Conservation (phyloP, 768 basidiomycete genomes). For the Mycena vulgaris region DNA sequence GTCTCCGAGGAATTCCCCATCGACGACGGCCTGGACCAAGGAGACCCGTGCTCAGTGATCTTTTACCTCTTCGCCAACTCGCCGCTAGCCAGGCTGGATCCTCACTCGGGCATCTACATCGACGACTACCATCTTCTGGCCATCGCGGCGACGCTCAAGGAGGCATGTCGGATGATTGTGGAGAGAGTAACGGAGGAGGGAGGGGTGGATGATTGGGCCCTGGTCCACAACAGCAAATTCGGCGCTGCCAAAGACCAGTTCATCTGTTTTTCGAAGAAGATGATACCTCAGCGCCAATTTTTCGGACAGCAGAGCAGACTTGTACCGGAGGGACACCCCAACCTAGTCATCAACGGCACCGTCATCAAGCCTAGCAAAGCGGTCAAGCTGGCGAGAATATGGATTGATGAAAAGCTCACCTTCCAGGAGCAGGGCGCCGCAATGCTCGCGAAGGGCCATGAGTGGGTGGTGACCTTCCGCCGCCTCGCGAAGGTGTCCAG, state of each 20-base stretch:
- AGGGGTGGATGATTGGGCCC: not conserved
- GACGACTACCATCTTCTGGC: conserved; percentile 3
- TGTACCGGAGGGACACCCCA: not conserved
- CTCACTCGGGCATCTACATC: not conserved
- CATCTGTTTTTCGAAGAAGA: not conserved
- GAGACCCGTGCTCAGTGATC: conserved; percentile 2
- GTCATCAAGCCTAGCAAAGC: not conserved
- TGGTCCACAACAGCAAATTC: not conserved
- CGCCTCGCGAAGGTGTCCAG: not conserved
- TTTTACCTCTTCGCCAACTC: conserved; percentile 11
- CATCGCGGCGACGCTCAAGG: not conserved
- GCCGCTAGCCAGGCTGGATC: not conserved
- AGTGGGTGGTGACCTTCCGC: not conserved
- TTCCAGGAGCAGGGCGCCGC: conserved; percentile 4
- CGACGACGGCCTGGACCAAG: conserved; percentile 3
- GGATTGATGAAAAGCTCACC: not conserved
- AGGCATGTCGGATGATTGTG: not conserved
- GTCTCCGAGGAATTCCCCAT: not conserved
- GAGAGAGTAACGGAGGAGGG: not conserved
- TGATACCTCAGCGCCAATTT: not conserved
- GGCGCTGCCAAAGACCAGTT: conserved; percentile 1
- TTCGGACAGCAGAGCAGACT: not conserved
- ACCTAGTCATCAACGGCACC: not conserved
- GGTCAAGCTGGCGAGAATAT: conserved; percentile 4
- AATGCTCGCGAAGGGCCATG: not conserved